Conservation (phyloP, 2,329 filamentous ascomycete species). For the Diaporthe vexans region DNA sequence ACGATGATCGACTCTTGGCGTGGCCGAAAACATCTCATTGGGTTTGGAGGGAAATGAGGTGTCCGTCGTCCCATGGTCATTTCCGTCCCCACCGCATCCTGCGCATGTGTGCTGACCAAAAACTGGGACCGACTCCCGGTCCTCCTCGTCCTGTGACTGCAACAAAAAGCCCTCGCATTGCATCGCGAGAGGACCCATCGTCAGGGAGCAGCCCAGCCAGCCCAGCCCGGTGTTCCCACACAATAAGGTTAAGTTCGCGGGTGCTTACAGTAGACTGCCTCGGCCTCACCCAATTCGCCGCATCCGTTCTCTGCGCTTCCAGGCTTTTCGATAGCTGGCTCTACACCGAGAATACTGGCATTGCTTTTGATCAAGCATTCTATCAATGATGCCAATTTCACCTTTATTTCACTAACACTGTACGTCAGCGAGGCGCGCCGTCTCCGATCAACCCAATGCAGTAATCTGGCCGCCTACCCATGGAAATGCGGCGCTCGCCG, state of each 20-base stretch:
- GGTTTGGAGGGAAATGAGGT: constrained; percentile 24
- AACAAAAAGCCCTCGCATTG: background rate
- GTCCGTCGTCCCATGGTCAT: constrained; percentile 14
- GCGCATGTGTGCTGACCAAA: background rate
- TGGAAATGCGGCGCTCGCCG: background rate
- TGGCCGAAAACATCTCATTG: constrained; percentile 22
- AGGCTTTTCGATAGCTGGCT: background rate
- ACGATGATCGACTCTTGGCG: constrained; percentile 20
- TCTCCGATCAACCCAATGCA: background rate
- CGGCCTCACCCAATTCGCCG: constrained; percentile 6
- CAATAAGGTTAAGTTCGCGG: constrained; percentile 33
- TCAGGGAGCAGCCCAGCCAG: background rate
- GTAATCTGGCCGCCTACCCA: background rate
- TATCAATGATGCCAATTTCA: background rate
- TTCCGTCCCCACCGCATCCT: constrained; percentile 24
- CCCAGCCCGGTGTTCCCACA: constrained; percentile 12
- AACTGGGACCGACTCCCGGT: constrained; percentile 24
- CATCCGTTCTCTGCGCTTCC: background rate
- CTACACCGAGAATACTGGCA: background rate
- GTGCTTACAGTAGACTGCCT: constrained; percentile 20
- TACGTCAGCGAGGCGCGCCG: background rate
- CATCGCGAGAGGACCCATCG: background rate
- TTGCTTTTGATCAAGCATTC: background rate
- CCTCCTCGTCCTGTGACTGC: constrained; percentile 14
- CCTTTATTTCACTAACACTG: background rate